phyloP scores from a whole-genome alignment of 169 alveolate genomes.

The Perkinsus olseni region DNA sequence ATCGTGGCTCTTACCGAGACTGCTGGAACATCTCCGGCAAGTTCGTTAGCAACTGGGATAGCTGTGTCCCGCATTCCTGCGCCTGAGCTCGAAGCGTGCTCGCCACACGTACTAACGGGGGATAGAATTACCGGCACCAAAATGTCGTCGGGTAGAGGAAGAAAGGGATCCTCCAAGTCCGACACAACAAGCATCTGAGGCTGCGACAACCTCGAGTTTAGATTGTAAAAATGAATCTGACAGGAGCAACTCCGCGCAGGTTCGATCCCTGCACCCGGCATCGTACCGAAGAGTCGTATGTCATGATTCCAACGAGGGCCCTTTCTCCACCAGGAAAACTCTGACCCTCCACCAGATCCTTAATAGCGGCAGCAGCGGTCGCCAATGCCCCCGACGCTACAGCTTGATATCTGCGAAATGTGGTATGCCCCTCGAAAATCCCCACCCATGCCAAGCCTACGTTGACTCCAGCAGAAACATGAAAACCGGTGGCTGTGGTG shows the following conservation, averaged over 20 bases:
- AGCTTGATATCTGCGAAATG: background rate
- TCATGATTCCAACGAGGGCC: slow-evolving; percentile 82
- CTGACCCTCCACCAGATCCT: slow-evolving; percentile 50
- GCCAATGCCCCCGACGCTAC: background rate
- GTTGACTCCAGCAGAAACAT: slow-evolving; percentile 48
- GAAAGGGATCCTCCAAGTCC: slow-evolving; percentile 77
- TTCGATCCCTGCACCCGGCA: background rate
- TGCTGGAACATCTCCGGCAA: slow-evolving; percentile 20
- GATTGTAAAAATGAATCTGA: background rate
- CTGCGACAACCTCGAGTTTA: slow-evolving; percentile 50
- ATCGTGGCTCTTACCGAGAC: slow-evolving; percentile 9
- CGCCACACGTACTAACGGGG: background rate
- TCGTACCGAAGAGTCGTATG: slow-evolving; percentile 80
- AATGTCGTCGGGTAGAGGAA: slow-evolving; percentile 85
- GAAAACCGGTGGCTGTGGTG: slow-evolving; percentile 93
- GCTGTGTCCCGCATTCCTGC: slow-evolving; percentile 22
- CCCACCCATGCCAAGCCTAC: slow-evolving; percentile 32
- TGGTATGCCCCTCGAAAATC: slow-evolving; percentile 11
- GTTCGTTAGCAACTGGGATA: slow-evolving; percentile 4
- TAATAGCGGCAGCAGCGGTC: slow-evolving; percentile 46
- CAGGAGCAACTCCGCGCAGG: background rate
- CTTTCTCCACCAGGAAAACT: slow-evolving; percentile 68
- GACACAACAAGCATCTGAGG: slow-evolving; percentile 84
- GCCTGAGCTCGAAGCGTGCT: background rate
- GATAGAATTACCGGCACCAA: slow-evolving; percentile 70